phyloP scores from a whole-genome alignment of 257 asterid genomes.

The Solanum stenotomum region DNA sequence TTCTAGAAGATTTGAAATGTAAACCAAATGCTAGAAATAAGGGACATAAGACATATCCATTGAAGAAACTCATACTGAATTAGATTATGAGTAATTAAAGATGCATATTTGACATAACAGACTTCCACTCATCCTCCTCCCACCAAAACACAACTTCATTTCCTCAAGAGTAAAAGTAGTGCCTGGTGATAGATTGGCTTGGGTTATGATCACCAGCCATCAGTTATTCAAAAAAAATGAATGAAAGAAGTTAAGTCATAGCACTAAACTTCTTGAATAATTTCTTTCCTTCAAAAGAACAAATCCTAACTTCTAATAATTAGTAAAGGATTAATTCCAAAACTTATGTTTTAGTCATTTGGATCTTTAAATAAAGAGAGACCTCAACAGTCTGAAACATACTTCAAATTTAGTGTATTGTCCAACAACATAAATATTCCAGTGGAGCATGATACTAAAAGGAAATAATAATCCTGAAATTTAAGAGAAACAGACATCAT shows the following conservation, averaged over 20 bases:
- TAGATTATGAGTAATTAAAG: neutral
- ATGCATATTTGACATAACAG: neutral
- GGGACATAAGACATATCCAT: neutral
- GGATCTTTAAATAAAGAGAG: neutral
- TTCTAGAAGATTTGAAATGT: neutral
- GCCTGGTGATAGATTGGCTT: neutral
- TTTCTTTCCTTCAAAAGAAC: neutral
- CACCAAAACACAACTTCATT: neutral
- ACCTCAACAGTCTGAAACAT: neutral
- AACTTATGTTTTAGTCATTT: neutral
- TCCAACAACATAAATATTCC: neutral
- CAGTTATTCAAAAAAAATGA: neutral
- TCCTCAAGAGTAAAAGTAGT: neutral
- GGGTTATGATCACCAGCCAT: neutral
- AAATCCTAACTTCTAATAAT: neutral
- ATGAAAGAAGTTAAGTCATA: neutral
- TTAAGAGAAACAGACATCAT: conserved; percentile 18
- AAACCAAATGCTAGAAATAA: neutral
- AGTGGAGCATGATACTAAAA: neutral
- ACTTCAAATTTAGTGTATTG: neutral
- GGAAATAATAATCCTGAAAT: neutral
- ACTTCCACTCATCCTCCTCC: neutral
- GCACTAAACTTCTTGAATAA: neutral
- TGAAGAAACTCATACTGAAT: neutral
- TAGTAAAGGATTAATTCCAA: neutral